A percentile compares a stretch with the other conserved stretches of the same genome.
Evolutionary conservation across 2,329 filamentous ascomycete species (phyloP).

Genomic region (Alternaria solani): DNA sequence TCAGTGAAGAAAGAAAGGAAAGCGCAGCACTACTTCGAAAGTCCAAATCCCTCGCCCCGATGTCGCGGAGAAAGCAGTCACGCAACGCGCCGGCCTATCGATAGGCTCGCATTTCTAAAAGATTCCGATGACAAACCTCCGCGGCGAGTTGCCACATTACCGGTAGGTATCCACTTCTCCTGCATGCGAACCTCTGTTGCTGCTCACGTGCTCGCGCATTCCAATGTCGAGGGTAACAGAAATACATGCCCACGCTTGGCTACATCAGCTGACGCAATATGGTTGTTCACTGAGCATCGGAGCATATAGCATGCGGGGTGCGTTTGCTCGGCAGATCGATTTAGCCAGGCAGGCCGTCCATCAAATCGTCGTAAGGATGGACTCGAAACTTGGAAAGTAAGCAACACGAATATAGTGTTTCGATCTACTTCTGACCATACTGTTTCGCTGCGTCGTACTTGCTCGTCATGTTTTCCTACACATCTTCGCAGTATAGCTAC

Average conservation of each 20-base stretch:
- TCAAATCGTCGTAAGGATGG: background rate
- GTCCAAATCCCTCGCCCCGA: constrained; percentile 16
- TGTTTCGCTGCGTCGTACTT: background rate
- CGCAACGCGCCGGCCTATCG: constrained; percentile 39
- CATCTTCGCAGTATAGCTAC: background rate
- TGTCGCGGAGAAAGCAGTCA: constrained; percentile 32
- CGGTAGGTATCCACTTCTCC: constrained; percentile 10
- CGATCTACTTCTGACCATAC: constrained; percentile 16
- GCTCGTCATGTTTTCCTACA: constrained; percentile 5
- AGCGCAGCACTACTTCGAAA: constrained; percentile 10
- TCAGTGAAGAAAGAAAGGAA: constrained; percentile 7
- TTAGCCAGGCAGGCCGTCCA: constrained; percentile 34
- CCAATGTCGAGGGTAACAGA: background rate
- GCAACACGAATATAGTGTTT: constrained; percentile 33
- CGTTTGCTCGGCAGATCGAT: constrained; percentile 35
- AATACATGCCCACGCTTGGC: background rate
- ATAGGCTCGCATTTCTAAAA: constrained; percentile 38
- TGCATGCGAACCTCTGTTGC: constrained; percentile 1
- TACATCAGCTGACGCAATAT: constrained; percentile 4
- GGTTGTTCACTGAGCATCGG: constrained; percentile 1
- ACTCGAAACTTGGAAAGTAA: constrained; percentile 6
- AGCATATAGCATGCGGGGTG: constrained; percentile 16
- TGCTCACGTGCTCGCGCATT: constrained; percentile 24
- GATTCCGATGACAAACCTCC: constrained; percentile 22
- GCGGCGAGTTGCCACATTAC: constrained; percentile 33